Percentiles rank a stretch among this genome's conserved stretches.
Conservation (phyloP, 352 stramenopile species). For the Blastocystis sp. region DNA sequence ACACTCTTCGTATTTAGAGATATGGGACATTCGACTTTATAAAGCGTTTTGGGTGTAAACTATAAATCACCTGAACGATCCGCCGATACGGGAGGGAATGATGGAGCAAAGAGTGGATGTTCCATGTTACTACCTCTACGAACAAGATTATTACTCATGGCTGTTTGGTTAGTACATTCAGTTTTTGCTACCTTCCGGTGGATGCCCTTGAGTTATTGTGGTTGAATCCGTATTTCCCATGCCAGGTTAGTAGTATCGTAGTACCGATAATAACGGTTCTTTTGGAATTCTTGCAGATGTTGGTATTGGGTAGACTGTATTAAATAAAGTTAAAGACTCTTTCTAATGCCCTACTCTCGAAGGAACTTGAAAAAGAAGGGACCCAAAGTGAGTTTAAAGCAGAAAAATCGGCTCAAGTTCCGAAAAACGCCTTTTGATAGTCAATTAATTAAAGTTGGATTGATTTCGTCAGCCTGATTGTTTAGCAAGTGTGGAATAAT, state of each 20-base stretch:
- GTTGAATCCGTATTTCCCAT: constrained; percentile 21
- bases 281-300: neutral
- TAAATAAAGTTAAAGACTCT: neutral
- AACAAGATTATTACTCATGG: neutral
- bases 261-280: constrained; percentile 2
- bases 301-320: neutral
- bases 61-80: neutral
- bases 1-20: neutral
- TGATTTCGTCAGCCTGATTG: neutral
- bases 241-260: neutral
- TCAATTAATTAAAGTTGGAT: neutral
- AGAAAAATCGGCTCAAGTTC: neutral
- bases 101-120: neutral
- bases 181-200: neutral
- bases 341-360: neutral
- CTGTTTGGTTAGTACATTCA: neutral
- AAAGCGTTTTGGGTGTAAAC: constrained; percentile 48
- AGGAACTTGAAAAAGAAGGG: constrained; percentile 31
- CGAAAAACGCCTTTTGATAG: neutral
- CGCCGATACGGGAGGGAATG: neutral
- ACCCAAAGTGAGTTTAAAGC: constrained; percentile 16
- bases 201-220: neutral
- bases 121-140: neutral
- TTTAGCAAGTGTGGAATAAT: constrained; percentile 28
- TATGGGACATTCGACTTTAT: constrained; percentile 31